A percentile compares a stretch with the other conserved stretches of the same genome.
Evolutionary conservation across 2,329 filamentous ascomycete species (phyloP).

Genomic region (Ilyonectria mors-panacis): DNA sequence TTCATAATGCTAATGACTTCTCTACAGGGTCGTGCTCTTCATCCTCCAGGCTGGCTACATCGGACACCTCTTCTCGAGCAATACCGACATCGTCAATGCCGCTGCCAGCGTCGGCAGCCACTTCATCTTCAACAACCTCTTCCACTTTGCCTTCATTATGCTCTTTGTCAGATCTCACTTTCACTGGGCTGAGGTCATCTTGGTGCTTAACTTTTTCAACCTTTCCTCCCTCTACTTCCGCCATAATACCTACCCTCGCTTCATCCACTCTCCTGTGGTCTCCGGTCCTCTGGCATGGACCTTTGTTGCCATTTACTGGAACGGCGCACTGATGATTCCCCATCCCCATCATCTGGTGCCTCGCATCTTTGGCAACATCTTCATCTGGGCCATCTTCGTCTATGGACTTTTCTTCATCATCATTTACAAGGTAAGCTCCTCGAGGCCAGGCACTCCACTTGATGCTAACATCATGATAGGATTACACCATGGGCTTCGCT

Average conservation of each 20-base stretch:
- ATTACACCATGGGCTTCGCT: constrained; percentile 84
- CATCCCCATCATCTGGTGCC: constrained; percentile 76
- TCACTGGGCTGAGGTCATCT: constrained; percentile 80
- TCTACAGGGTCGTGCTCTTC: constrained; percentile 77
- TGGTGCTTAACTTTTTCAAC: constrained; percentile 88
- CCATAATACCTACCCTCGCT: constrained; percentile 78
- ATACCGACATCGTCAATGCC: constrained; percentile 73
- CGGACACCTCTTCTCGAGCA: constrained; percentile 80
- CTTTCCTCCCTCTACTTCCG: constrained; percentile 85
- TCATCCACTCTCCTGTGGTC: constrained; percentile 83
- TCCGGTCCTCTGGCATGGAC: constrained; percentile 87
- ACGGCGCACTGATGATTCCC: constrained; percentile 86
- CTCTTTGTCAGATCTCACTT: constrained; percentile 86
- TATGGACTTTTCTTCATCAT: constrained; percentile 84
- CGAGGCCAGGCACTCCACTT: not conserved
- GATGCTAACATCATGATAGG: constrained; percentile 55
- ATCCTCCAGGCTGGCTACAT: constrained; percentile 83
- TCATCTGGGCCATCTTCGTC: constrained; percentile 86
- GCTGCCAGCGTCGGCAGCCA: constrained; percentile 86
- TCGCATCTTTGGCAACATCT: constrained; percentile 87
- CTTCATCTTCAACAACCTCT: constrained; percentile 88
- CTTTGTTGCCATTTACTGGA: constrained; percentile 90
- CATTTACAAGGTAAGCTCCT: constrained; percentile 73
- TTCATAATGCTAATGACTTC: constrained; percentile 14
- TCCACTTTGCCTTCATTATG: constrained; percentile 86